A percentile compares a stretch with the other conserved stretches of the same genome.
Evolutionary conservation across 2,329 filamentous ascomycete species (phyloP).

Genomic region (Sporothrix globosa): DNA sequence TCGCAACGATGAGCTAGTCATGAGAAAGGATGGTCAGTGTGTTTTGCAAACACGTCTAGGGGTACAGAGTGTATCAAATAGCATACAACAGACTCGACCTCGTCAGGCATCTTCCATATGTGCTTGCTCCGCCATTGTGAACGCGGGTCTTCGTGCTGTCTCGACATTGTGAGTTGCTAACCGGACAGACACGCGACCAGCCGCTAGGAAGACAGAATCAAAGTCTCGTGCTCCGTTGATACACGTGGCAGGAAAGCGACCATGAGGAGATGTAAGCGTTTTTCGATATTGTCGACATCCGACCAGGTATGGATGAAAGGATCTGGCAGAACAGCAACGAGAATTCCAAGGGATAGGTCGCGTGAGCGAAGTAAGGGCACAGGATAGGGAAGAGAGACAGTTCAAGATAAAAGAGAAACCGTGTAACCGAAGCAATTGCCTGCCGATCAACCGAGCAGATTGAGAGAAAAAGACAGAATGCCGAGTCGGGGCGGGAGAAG

Average conservation of each 20-base stretch:
- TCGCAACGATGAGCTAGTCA: conserved; percentile 28
- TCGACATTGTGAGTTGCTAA: conserved; percentile 22
- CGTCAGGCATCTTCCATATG: conserved; percentile 32
- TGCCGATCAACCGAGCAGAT: not conserved
- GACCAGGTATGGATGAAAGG: no score
- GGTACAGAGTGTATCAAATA: not conserved
- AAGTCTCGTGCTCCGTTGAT: not conserved
- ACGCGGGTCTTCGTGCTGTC: not conserved
- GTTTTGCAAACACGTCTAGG: no score
- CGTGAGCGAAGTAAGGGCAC: not conserved
- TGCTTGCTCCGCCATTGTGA: conserved; percentile 32
- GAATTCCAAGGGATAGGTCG: not conserved
- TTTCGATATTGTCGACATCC: not conserved
- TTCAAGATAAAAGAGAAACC: not conserved
- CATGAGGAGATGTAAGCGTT: not conserved
- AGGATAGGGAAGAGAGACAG: not conserved
- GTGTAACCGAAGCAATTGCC: not conserved
- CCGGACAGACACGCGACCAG: not conserved
- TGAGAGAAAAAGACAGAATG: not conserved
- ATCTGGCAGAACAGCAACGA: not conserved
- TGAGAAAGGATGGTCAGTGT: not conserved
- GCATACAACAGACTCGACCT: conserved; percentile 29
- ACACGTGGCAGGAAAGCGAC: not conserved
- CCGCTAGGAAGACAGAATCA: not conserved
- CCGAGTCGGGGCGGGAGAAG: not conserved